Evolutionary conservation across 1,284 basidiomycete species (phyloP), one percentile per base, ranked within the genome.

Genomic region (Cryptococcus sp.): DNA sequence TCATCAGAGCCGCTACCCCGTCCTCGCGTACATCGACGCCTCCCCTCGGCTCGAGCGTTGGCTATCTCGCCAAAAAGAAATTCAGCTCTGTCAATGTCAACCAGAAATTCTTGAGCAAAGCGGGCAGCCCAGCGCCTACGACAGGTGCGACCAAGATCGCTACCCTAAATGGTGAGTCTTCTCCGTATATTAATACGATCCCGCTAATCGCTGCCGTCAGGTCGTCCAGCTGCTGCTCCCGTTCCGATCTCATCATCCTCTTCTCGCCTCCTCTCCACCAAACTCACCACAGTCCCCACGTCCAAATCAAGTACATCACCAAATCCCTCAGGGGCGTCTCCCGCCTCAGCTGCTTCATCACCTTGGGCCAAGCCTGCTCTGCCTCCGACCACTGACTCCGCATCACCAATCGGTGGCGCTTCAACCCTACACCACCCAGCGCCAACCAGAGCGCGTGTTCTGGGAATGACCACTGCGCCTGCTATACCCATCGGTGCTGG

Each of bases 51-150:
- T 52, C 72, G 2, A 53, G 55, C 11, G 59, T 62, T 4, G 31
- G 31, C 31, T 13, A 35, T 35, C 54, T 73, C 53, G 82, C 85
- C 0, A 87, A 88, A 57, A 86, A 87, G 49, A 87, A 89, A 71
- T 95, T 93, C 78, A 89, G 82, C 69, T 85, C 90, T 31, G 85
- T 90, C 66, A 91, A 91, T 74, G 90, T 95, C 78, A 94, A 90
- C 82, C 93, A 93, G 84, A 91, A 91, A 78, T 96, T 95, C 76
- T 81, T 95, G 50, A 89, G 91, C 80, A 93, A 93, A 82, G 88
- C 87, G 54, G 76, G 69, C 4, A 72, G 67, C 53, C 72, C 74
- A 10, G 67, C 64, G 3, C 70, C 73, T 3, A 57, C 67, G 25
- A 25, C 60, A 35, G 56, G 57, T 45, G 54, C 58, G 3, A 49